Base-by-base conservation (phyloP, 768 basidiomycete species). In the Hypholoma sublateritium region DNA sequence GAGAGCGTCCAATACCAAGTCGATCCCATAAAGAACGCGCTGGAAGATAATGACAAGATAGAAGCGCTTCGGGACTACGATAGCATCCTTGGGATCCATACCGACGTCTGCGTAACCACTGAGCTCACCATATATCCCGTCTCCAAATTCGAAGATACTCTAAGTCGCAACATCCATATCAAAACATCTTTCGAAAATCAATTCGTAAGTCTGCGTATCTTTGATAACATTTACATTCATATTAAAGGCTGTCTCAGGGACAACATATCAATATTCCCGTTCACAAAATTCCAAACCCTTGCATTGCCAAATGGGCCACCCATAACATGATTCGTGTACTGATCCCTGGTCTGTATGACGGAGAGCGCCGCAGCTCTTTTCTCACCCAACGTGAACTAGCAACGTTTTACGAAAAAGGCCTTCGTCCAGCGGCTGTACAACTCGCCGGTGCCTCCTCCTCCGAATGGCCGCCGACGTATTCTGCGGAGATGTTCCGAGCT, bases 401-500 rank as follows among this genome's bases (percentile, higher is more conserved):
- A 1, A 25, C 50, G 0, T 69, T 60, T 34, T 69, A 69, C 58
- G 58, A 66, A 12, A 24, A 57, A 6, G 65, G 62, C 11, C 42
- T 70, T 1, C 60, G 62, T 5, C 70, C 65, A 11, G 59, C 65
- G 0, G 57, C 71, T 13, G 48, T 11, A 0, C 6, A 0, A 0
- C 14, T 65, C 0, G 5, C 55, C 0, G n/a, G 42, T 2, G 14
- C 49, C 3, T 7, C 59, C 7, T 50, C 53, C 17, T 46, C 57
- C 0, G 66, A 72, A n/a, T 69, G 67, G 65, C 68, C 68, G 0
- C 59, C 69, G 0, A 63, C 55, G 0, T 65, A 57, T 24, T 36
- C 53, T 5, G 55, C 59, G 0, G 69, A 71, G 44, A n/a, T 59
- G n/a, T 65, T 65, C 22, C 62, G 68, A 0, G 66, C 68, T 0